Evolutionary conservation across 768 basidiomycete species (phyloP), one percentile per base, ranked within the genome.

Genomic region (Pseudohyphozyma bogoriensis): DNA sequence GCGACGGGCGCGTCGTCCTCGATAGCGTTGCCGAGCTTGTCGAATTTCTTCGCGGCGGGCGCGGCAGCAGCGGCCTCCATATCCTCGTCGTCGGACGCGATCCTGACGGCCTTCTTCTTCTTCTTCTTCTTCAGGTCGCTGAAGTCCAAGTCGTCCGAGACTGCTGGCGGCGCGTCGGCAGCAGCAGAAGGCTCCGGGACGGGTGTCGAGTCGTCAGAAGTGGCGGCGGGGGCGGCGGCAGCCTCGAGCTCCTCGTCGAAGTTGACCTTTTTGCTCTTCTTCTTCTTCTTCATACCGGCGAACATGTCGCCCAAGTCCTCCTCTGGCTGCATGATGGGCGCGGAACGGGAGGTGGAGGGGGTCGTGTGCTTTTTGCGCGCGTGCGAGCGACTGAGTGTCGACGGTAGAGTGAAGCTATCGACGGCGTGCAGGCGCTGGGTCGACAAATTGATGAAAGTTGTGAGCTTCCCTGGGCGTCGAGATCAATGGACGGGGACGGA

Each of bases 111-210:
- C 74, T 76, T 63, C 72, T 91, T 91, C 77, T 92, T 60, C 56
- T 63, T 92, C 80, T 91, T 93, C 73, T 77, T 78, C 78, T 96
- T 95, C 74, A 96, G 79, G 72, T 96, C 93, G 10, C 87, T 89
- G 73, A 96, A 96, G 76, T 90, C 88, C 60, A 92, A 79, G 68
- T 91, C 91, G 63, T 86, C 89, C 15, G 81, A 77, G 7, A 78
- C 78, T 58, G 79, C 68, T 47, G 55, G 57, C 10, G 40, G 31
- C 3, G 26, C 51, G 45, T 59, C 58, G 39, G 54, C 52, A 6
- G 60, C 57, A 10, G 58, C 12, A 18, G 57, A 44, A n/a, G 51
- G 7, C 51, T 36, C 51, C 11, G 74, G 74, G 22, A 85, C 82
- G 33, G 53, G 36, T 26, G 49, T 24, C 20, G 40, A 59, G 35